Percentiles rank a stretch among this genome's conserved stretches.
Conservation (phyloP, 345 rosid species). For the Cardiospermum halicacabum region DNA sequence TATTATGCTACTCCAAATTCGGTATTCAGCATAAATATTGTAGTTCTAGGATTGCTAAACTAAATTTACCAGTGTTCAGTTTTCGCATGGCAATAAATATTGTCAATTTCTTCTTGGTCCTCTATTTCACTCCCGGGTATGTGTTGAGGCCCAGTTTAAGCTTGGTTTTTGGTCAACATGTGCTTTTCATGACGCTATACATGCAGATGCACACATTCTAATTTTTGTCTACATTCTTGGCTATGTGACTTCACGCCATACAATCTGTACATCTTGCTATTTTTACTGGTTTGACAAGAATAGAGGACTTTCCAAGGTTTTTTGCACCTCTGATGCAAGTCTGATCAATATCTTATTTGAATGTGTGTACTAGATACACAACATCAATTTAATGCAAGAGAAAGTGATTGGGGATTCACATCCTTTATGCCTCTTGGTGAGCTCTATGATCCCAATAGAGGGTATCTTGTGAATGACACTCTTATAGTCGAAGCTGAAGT, state of each 20-base stretch:
- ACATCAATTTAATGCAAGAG: slow-evolving; percentile 88
- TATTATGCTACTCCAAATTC: too few species aligned
- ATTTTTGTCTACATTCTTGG: slow-evolving; percentile 1
- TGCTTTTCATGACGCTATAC: neutral
- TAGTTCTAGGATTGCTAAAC: too few species aligned
- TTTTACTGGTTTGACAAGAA: neutral
- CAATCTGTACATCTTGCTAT: neutral
- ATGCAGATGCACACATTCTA: too few species aligned
- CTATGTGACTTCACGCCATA: neutral
- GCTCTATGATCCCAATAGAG: slow-evolving; percentile 81
- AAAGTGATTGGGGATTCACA: slow-evolving; percentile 96
- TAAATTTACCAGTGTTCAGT: neutral
- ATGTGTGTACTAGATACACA: slow-evolving; percentile 75
- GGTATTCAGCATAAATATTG: too few species aligned
- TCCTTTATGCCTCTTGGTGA: slow-evolving; percentile 92
- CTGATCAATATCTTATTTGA: slow-evolving; percentile 8
- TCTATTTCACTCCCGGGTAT: too few species aligned
- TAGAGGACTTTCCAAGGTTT: neutral
- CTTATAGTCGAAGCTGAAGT: slow-evolving; percentile 87
- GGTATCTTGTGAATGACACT: slow-evolving; percentile 77
- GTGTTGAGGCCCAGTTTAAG: neutral
- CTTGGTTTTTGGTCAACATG: neutral
- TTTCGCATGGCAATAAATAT: neutral
- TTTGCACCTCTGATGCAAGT: neutral
- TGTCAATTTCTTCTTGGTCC: neutral